Evolutionary conservation across 202 grass and related monocot species (phyloP).

Genomic region (Schoenoplectus tabernaemontani): DNA sequence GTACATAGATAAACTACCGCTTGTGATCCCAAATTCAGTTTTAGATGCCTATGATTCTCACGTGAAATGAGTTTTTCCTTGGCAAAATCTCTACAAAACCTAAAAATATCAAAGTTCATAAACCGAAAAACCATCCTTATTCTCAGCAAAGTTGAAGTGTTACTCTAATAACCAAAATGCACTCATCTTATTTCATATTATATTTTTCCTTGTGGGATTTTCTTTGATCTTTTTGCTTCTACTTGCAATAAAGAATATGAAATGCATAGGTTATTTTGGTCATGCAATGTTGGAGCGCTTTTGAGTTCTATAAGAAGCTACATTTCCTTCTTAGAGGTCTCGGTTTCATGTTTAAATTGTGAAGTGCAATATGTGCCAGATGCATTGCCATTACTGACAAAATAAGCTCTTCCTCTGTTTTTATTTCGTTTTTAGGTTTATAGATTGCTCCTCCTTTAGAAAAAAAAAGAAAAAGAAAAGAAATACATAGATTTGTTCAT

Average conservation of each 20-base stretch:
- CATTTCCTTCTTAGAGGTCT: not conserved
- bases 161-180: not conserved
- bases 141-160: not conserved
- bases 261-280: not conserved
- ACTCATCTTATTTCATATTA: not conserved
- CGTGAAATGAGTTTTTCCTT: conserved; percentile 42
- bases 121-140: not conserved
- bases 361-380: not conserved
- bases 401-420: not conserved
- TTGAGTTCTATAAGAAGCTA: not conserved
- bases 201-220: not conserved
- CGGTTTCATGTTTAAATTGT: too few species aligned
- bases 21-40: conserved; percentile 54
- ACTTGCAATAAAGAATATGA: not conserved
- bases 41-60: conserved; percentile 59
- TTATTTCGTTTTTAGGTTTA: not conserved
- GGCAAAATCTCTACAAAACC: not conserved
- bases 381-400: not conserved
- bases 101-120: not conserved
- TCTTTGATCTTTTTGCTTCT: not conserved
- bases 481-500: not conserved
- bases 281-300: not conserved
- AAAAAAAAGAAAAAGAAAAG: not conserved
- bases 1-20: conserved; percentile 79
- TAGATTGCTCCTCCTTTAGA: not conserved